These are phyloP conservation scores for Aphanomyces euteiches DNA, from an alignment of 352 stramenopile genomes.

Conservation along the genomic window DNA sequence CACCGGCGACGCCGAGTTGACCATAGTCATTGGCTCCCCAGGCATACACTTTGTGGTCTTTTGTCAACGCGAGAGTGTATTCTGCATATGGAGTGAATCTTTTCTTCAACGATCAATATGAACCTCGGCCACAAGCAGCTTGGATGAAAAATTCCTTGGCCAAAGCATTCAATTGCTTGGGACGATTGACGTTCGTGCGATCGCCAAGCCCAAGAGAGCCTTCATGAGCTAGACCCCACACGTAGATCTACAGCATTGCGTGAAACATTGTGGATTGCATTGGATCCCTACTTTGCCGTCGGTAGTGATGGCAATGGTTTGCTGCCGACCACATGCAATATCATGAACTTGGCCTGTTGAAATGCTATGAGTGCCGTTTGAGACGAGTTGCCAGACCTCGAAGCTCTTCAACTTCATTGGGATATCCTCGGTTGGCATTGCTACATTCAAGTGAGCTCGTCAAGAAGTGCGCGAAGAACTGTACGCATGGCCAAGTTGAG, in stretches of 20 bases:
- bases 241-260: slow-evolving; percentile 4
- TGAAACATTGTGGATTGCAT: not conserved
- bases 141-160: slow-evolving; percentile 9
- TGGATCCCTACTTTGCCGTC: slow-evolving; percentile 14
- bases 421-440: slow-evolving; percentile 17
- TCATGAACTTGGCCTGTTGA: slow-evolving; percentile 17
- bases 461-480: not conserved
- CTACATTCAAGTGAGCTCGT: slow-evolving; percentile 7
- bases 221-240: slow-evolving; percentile 26
- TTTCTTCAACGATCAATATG: not conserved
- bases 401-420: slow-evolving; percentile 25
- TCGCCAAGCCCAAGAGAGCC: slow-evolving; percentile 12
- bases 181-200: slow-evolving; percentile 12
- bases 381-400: not conserved
- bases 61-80: slow-evolving; percentile 24
- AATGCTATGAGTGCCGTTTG: not conserved
- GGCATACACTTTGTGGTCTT: slow-evolving; percentile 5
- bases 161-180: not conserved
- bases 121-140: slow-evolving; percentile 21
- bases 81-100: not conserved
- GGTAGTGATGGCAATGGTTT: slow-evolving; percentile 21
- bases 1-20: slow-evolving; percentile 19
- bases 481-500: slow-evolving; percentile 26
- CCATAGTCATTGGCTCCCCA: slow-evolving; percentile 29
- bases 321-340: slow-evolving; percentile 24